A percentile compares a stretch with the other conserved stretches of the same genome.
Evolutionary conservation across 2,329 filamentous ascomycete species (phyloP).

Genomic region (Tolypocladium paradoxum): DNA sequence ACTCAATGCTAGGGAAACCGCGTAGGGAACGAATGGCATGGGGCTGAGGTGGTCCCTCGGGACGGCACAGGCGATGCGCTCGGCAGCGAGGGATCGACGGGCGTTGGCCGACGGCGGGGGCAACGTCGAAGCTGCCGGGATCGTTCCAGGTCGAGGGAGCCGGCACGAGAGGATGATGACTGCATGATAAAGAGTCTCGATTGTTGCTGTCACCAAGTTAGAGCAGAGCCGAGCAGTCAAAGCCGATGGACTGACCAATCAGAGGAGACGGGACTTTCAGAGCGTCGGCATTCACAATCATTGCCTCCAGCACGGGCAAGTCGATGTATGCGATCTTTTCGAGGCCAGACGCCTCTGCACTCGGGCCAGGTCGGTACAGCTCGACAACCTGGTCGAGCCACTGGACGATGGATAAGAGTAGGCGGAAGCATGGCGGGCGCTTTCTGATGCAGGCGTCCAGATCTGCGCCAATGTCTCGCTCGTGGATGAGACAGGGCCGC

Average conservation of each 20-base stretch:
- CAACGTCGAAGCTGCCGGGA: slow-evolving; percentile 28
- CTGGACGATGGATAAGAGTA: slow-evolving; percentile 43
- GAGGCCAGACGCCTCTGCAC: slow-evolving; percentile 25
- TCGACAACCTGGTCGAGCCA: slow-evolving; percentile 49
- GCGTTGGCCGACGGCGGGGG: slow-evolving; percentile 41
- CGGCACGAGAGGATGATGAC: slow-evolving; percentile 53
- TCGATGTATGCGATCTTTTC: slow-evolving; percentile 38
- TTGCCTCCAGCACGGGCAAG: slow-evolving; percentile 44
- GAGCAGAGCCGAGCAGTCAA: neutral
- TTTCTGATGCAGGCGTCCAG: slow-evolving; percentile 38
- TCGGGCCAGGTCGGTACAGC: slow-evolving; percentile 45
- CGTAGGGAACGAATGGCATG: slow-evolving; percentile 51
- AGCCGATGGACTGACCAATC: slow-evolving; percentile 28
- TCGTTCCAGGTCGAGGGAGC: slow-evolving; percentile 30
- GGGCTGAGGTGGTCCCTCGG: slow-evolving; percentile 39
- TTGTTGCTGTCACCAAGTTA: slow-evolving; percentile 31
- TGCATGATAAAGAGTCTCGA: slow-evolving; percentile 54
- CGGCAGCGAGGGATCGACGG: slow-evolving; percentile 45
- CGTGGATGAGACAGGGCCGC: slow-evolving; percentile 48
- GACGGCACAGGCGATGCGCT: slow-evolving; percentile 45
- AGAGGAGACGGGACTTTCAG: slow-evolving; percentile 36
- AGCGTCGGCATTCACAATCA: slow-evolving; percentile 44
- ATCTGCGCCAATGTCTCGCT: slow-evolving; percentile 46
- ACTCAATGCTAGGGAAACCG: slow-evolving; percentile 48
- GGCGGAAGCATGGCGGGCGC: slow-evolving; percentile 43